Evolutionary conservation across 768 basidiomycete genomes (phyloP).

Genomic region (Lepiota subincarnata): DNA sequence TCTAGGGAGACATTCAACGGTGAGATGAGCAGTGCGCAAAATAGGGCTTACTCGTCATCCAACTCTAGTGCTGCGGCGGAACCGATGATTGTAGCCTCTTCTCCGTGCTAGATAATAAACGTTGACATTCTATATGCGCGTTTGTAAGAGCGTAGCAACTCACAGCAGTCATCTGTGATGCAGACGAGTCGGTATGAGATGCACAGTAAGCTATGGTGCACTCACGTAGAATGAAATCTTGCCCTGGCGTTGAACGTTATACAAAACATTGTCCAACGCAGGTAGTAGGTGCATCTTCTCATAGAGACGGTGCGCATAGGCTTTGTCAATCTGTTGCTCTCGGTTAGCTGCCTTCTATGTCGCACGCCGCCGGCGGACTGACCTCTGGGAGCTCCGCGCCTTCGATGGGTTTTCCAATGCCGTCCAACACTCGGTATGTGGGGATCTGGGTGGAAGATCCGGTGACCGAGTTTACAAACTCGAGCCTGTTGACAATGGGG

Average conservation of each 20-base stretch:
- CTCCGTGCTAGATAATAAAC: slow-evolving; percentile 57
- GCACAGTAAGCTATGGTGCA: slow-evolving; percentile 9
- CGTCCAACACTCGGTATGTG: slow-evolving; percentile 83
- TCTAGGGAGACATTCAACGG: slow-evolving; percentile 30
- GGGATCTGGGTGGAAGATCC: slow-evolving; percentile 64
- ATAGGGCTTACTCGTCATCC: slow-evolving; percentile 73
- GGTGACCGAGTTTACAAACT: slow-evolving; percentile 79
- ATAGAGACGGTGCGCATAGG: slow-evolving; percentile 68
- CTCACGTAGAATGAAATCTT: slow-evolving; percentile 88
- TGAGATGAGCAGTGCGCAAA: neutral
- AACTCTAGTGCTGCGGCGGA: slow-evolving; percentile 79
- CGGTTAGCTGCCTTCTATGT: neutral
- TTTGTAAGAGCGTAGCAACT: slow-evolving; percentile 27
- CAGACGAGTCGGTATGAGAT: slow-evolving; percentile 1
- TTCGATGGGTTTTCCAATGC: slow-evolving; percentile 66
- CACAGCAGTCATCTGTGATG: slow-evolving; percentile 72
- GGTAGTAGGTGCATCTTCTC: slow-evolving; percentile 79
- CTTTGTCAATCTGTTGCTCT: slow-evolving; percentile 55
- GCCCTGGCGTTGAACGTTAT: slow-evolving; percentile 91
- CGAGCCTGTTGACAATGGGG: slow-evolving; percentile 62
- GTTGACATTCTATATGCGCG: slow-evolving; percentile 1
- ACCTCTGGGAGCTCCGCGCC: slow-evolving; percentile 78
- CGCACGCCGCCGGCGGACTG: slow-evolving; percentile 14
- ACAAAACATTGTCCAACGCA: slow-evolving; percentile 80
- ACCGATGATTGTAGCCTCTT: slow-evolving; percentile 88